Base-by-base conservation (phyloP, 495 filamentous ascomycete species). In the Cercophora scortea region DNA sequence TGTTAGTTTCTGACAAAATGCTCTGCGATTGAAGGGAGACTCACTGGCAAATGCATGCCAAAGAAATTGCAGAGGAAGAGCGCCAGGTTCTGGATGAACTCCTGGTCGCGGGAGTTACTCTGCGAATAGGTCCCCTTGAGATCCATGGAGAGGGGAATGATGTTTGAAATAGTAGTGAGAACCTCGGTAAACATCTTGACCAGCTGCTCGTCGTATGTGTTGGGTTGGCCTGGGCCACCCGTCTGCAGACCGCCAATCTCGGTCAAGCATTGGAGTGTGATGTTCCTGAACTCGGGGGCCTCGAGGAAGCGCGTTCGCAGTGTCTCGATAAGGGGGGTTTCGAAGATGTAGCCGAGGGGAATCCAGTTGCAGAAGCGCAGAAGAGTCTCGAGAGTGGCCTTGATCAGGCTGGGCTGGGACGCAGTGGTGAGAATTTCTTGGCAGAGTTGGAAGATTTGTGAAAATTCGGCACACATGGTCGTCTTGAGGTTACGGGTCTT, bases 311-410 rank as follows among this genome's bases (percentile, higher is more conserved):
- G 79, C 25, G 82, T 90, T 50, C 90, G 79, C 39, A 99, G 75
- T 0, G 92, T 99, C 56, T 95, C 90, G 69, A 99, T 97, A 58
- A 99, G 85, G 1, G 88, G 81, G 0, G 92, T 97, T 72, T 99
- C 94, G 65, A 99, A 97, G 55, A 99, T 95, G 68, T 96, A 99
- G 15, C 94, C 93, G 34, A 99, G 72, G 0, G 93, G 94, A 51
- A 97, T 99, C 93, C 93, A 97, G 71, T 96, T 99, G 65, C 96
- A 81, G 64, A 99, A 99, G 38, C 91, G 85, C 34, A 99, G 79
- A 13, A 99, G 76, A 0, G 93, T 97, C 69, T 96, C 90, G 41
- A 99, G 73, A 0, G 93, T 97, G 18, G 90, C 89, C 70, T 91
- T 95, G 69, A 96, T 84, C 16, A 97, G 75, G 65, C 82, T 95